Evolutionary conservation across 2,329 filamentous ascomycete genomes (phyloP), one percentile per base, ranked within the genome.

Genomic region (Fusarium subtropicale): DNA sequence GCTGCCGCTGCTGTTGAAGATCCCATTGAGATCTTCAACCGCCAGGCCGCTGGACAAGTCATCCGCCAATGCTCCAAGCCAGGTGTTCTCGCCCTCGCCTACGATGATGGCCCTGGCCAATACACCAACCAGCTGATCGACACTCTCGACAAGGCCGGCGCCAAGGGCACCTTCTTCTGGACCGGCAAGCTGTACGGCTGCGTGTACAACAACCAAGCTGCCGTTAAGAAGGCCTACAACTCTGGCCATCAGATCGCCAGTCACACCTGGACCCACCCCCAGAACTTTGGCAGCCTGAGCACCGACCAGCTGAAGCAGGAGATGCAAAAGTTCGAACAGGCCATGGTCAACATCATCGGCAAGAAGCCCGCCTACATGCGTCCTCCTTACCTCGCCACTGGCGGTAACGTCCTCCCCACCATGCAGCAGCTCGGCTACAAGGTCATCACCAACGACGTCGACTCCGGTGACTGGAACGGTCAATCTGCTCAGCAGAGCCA

Each of bases 381-480:
- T 0, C 83, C 83, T 8, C 83, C 83, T 0, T 84, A 84, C 76
- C 82, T 85, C 44, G 81, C 81, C 60, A 85, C 83, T 5, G 78
- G 82, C 52, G 82, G 81, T 24, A 74, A 79, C 60, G 79, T 84
- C 42, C 76, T 85, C 48, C 72, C 74, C 20, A 80, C 79, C 16
- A 79, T 85, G 79, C 73, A 72, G 58, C 66, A 77, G 56, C 75
- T 89, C 51, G 85, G 85, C 58, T 89, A 88, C 80, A 87, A 87
- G 73, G 83, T 89, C 72, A 85, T 87, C 71, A 89, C 87, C 71
- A 82, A 88, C 72, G 85, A 90, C 66, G 79, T 90, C 50, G 88
- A 90, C 74, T 84, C 87, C 2, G 84, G 87, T 52, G 88, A 90
- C 77, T 90, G 88, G 82, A 84, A 88, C 73, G 83, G 86, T 53